These are phyloP conservation scores for Metschnikowia sp. DNA, from an alignment of 805 yeast genomes.

Conservation along the genomic window DNA sequence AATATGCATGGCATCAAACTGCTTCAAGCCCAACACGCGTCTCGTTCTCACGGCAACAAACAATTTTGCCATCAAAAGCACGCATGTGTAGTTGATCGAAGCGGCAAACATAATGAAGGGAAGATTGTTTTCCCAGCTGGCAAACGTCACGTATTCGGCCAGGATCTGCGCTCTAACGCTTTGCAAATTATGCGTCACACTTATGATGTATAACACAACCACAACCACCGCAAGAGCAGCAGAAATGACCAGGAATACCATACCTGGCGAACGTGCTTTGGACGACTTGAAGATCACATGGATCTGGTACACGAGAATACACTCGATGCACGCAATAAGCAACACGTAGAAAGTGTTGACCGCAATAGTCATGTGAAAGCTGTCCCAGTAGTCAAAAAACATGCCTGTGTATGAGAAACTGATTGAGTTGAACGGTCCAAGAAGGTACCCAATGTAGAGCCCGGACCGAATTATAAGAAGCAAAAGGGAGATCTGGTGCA, in stretches of 20 bases:
- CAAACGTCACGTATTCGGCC: conserved; percentile 18
- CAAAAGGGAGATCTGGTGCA: conserved; percentile 62
- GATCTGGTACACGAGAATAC: conserved; percentile 69
- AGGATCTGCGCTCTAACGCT: conserved; percentile 1
- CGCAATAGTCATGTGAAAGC: conserved; percentile 53
- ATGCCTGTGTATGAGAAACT: conserved; percentile 41
- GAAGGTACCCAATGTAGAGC: conserved; percentile 52
- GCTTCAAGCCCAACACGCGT: conserved; percentile 71
- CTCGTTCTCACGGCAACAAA: conserved; percentile 67
- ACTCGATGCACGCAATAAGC: conserved; percentile 57
- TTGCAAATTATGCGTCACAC: conserved; percentile 44
- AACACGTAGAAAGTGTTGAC: conserved; percentile 59
- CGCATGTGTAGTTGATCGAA: conserved; percentile 61
- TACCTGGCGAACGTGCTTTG: conserved; percentile 42
- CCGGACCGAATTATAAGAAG: conserved; percentile 58
- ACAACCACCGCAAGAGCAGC: conserved; percentile 49
- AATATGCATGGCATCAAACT: conserved; percentile 79
- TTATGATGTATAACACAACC: conserved; percentile 55
- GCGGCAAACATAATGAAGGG: conserved; percentile 64
- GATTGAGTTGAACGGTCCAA: conserved; percentile 50
- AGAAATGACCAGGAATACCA: conserved; percentile 35
- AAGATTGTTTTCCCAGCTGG: conserved; percentile 44
- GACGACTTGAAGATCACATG: conserved; percentile 65
- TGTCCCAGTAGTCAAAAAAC: conserved; percentile 23
- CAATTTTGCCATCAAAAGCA: conserved; percentile 63